phyloP scores from a whole-genome alignment of 2,329 filamentous ascomycete species.

The Botrytis aclada region DNA sequence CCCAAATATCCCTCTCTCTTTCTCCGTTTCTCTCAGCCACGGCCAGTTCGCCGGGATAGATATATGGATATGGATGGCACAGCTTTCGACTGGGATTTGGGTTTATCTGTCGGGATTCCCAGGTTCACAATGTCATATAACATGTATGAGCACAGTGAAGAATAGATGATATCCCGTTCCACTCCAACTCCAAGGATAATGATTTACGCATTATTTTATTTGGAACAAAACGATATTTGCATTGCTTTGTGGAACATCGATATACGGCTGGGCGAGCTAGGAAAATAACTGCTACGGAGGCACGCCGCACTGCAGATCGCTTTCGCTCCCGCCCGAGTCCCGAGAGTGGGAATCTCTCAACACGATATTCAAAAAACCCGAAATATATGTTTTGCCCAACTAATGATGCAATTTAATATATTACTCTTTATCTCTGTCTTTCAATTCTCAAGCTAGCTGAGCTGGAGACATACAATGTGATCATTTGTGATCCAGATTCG shows the following conservation, averaged over 20 bases:
- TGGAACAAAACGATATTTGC: background rate
- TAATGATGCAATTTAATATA: constrained; percentile 1
- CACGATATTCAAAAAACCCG: background rate
- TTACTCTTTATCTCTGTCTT: background rate
- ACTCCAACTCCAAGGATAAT: background rate
- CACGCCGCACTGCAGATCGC: constrained; percentile 18
- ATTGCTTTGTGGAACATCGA: constrained; percentile 6
- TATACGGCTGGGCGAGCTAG: constrained; percentile 7
- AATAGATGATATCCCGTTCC: background rate
- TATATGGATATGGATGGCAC: background rate
- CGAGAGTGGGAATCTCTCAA: constrained; percentile 7
- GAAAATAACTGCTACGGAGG: constrained; percentile 7
- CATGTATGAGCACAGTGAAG: background rate
- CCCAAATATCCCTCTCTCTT: background rate
- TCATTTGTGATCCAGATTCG: constrained; percentile 2
- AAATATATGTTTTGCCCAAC: background rate
- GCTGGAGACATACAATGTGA: background rate
- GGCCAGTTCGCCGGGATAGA: constrained; percentile 14
- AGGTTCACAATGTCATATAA: background rate
- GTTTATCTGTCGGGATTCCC: constrained; percentile 4
- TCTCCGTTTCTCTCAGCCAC: constrained; percentile 1
- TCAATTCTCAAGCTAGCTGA: background rate
- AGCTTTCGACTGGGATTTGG: constrained; percentile 1
- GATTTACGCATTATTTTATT: background rate
- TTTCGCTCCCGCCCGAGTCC: constrained; percentile 16